phyloP scores from a whole-genome alignment of 2,329 filamentous ascomycete species.

The Tolypocladium album region DNA sequence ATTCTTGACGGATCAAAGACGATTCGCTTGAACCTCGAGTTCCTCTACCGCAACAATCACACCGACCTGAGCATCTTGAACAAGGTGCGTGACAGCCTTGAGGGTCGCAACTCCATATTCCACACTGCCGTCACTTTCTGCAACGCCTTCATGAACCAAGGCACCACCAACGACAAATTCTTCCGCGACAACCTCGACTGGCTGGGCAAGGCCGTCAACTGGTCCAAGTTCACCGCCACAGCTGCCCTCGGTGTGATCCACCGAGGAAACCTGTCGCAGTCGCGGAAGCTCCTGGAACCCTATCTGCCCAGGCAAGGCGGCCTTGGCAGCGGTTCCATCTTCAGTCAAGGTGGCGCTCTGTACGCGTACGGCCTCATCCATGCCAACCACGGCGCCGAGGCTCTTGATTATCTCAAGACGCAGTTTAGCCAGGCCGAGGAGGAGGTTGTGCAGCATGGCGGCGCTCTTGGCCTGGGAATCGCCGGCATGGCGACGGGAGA shows the following conservation, averaged over 20 bases:
- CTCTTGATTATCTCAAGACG: conserved; percentile 65
- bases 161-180: conserved; percentile 96
- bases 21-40: conserved; percentile 91
- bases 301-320: conserved; percentile 76
- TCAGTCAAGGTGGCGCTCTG: conserved; percentile 90
- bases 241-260: conserved; percentile 95
- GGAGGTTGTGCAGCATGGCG: conserved; percentile 95
- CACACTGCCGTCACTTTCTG: conserved; percentile 95
- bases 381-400: conserved; percentile 90
- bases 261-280: conserved; percentile 86
- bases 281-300: conserved; percentile 84
- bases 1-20: conserved; percentile 83
- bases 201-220: conserved; percentile 97
- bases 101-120: conserved; percentile 96
- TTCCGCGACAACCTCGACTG: conserved; percentile 97
- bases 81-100: conserved; percentile 90
- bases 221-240: conserved; percentile 98
- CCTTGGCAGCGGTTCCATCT: conserved; percentile 73
- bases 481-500: conserved; percentile 96
- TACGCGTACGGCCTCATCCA: conserved; percentile 96
- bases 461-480: conserved; percentile 87
- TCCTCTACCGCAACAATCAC: conserved; percentile 90
- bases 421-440: conserved; percentile 69
- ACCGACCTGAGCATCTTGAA: conserved; percentile 88
- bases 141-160: conserved; percentile 98